phyloP scores from a whole-genome alignment of 768 basidiomycete genomes.

The Xerocomus potaroensis region DNA sequence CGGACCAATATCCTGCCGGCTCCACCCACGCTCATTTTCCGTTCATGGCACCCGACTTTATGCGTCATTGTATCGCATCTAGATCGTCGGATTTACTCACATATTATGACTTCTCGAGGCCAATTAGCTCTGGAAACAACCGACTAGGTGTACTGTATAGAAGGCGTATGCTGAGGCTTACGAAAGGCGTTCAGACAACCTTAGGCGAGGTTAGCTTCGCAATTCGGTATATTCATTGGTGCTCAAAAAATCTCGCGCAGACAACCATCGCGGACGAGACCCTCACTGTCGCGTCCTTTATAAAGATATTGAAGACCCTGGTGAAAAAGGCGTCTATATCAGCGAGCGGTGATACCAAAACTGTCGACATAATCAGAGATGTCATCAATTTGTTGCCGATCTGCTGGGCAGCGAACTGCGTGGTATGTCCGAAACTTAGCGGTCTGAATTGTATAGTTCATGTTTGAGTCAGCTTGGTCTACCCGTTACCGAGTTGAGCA shows the following conservation, averaged over 20 bases:
- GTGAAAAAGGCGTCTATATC: conserved; percentile 12
- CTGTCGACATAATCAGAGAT: conserved; percentile 60
- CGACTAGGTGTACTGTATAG: conserved; percentile 7
- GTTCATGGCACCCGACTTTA: conserved; percentile 56
- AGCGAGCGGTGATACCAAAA: conserved; percentile 10
- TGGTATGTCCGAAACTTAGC: conserved; percentile 39
- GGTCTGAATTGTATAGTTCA: neutral
- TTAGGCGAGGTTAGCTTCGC: conserved; percentile 11
- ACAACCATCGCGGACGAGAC: conserved; percentile 14
- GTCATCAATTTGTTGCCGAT: conserved; percentile 62
- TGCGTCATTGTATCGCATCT: conserved; percentile 41
- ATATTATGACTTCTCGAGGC: conserved; percentile 61
- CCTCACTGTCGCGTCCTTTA: conserved; percentile 7
- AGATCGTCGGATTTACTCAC: conserved; percentile 28
- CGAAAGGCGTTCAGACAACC: conserved; percentile 1
- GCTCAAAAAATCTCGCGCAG: conserved; percentile 6
- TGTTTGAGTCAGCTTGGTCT: conserved; percentile 24
- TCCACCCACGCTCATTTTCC: conserved; percentile 80
- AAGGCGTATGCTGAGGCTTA: conserved; percentile 17
- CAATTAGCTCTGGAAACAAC: conserved; percentile 19
- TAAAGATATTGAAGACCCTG: conserved; percentile 4
- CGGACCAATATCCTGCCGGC: conserved; percentile 59
- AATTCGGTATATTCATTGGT: neutral
- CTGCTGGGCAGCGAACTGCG: conserved; percentile 53
- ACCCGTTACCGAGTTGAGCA: conserved; percentile 30